Conservation (phyloP, 345 rosid species). For the Physaria fendleri region DNA sequence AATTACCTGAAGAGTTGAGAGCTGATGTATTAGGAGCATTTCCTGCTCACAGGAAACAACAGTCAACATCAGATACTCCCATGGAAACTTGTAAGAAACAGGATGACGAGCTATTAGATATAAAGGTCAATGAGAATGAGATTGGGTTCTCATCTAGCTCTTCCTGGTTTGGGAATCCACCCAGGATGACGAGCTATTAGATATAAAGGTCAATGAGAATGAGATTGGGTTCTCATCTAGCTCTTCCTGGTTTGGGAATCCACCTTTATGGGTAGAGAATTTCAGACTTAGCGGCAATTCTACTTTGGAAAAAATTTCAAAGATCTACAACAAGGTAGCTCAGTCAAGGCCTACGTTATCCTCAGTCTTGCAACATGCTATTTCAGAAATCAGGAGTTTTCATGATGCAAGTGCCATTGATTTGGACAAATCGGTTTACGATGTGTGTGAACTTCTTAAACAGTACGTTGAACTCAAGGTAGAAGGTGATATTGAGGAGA, state of each 20-base stretch:
- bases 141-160: conserved; percentile 18
- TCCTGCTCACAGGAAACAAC: conserved; percentile 50
- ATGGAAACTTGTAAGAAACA: conserved; percentile 29
- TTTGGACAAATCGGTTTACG: conserved; percentile 42
- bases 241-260: conserved; percentile 66
- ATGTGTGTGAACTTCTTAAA: conserved; percentile 55
- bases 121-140: conserved; percentile 33
- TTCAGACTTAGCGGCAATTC: conserved; percentile 51
- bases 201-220: conserved; percentile 31
- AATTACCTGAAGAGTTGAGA: conserved; percentile 78
- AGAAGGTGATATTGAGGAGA: conserved; percentile 70
- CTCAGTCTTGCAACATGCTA: conserved; percentile 41
- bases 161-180: conserved; percentile 63
- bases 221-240: conserved; percentile 19
- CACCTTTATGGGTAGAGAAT: conserved; percentile 68
- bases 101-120: conserved; percentile 24
- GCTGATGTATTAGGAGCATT: conserved; percentile 55
- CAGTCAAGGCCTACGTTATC: conserved; percentile 45
- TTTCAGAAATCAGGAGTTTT: conserved; percentile 32
- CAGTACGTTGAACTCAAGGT: conserved; percentile 64
- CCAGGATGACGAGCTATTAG: conserved; percentile 28
- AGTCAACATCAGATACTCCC: conserved; percentile 28
- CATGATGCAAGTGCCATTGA: conserved; percentile 32
- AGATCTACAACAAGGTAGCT: conserved; percentile 47
- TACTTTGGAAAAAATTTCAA: conserved; percentile 45